Conservation (phyloP, 2,329 filamentous ascomycete genomes). For the Botrytis squamosa region DNA sequence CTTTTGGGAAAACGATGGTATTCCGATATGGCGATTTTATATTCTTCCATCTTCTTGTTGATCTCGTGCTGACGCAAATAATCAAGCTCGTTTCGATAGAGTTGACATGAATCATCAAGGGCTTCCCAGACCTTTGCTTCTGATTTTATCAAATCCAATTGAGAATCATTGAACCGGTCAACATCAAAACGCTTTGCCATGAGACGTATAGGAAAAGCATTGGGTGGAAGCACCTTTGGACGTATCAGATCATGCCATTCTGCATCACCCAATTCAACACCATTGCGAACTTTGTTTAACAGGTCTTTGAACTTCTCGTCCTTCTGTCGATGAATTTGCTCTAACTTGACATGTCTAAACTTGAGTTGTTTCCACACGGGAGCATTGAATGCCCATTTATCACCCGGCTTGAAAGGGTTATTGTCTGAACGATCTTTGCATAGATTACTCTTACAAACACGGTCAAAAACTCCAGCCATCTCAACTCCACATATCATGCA, state of each 20-base stretch:
- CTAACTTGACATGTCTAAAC: constrained; percentile 30
- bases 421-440: constrained; percentile 17
- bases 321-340: constrained; percentile 37
- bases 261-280: constrained; percentile 21
- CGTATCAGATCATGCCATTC: constrained; percentile 32
- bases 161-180: constrained; percentile 23
- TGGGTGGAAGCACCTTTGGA: constrained; percentile 23
- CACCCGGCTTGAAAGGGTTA: constrained; percentile 20
- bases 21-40: constrained; percentile 24
- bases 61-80: constrained; percentile 15
- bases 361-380: constrained; percentile 31
- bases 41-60: constrained; percentile 19
- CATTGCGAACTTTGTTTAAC: constrained; percentile 35
- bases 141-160: constrained; percentile 23
- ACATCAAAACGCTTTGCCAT: constrained; percentile 32
- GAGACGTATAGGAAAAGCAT: constrained; percentile 29
- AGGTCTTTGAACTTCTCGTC: constrained; percentile 32
- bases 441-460: constrained; percentile 18
- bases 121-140: constrained; percentile 26
- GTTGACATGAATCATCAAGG: constrained; percentile 24
- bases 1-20: constrained; percentile 27
- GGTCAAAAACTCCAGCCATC: constrained; percentile 20
- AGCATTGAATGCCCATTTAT: constrained; percentile 37
- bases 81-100: background rate
- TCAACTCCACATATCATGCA: constrained; percentile 32